phyloP scores from a whole-genome alignment of 371 early-diverging fungal species.

The Coemansia sp. region DNA sequence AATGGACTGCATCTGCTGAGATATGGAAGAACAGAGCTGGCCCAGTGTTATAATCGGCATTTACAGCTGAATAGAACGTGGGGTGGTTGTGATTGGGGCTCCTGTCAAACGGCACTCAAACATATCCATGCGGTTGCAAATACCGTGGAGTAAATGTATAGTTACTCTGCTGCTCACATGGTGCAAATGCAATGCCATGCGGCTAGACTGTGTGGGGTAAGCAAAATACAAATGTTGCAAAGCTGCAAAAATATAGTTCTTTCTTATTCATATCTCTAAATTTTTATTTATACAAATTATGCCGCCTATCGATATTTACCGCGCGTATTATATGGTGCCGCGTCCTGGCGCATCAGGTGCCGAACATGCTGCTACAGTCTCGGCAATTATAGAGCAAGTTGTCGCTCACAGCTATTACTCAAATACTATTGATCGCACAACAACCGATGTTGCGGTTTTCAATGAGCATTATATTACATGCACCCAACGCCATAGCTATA shows the following conservation, averaged over 20 bases:
- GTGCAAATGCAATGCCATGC: background rate
- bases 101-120: constrained; percentile 5
- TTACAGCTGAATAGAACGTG: constrained; percentile 1
- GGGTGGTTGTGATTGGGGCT: constrained; percentile 9
- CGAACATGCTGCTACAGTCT: constrained; percentile 1
- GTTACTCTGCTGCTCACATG: background rate
- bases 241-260: background rate
- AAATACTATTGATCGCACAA: background rate
- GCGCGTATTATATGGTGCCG: constrained; percentile 2
- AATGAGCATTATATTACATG: background rate
- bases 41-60: background rate
- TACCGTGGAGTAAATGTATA: background rate
- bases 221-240: background rate
- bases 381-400: background rate
- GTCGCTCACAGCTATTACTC: background rate
- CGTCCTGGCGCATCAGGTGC: background rate
- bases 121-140: constrained; percentile 11
- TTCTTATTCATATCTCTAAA: background rate
- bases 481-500: background rate
- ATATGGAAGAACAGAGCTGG: background rate
- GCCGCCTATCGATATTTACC: constrained; percentile 14
- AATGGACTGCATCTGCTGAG: constrained; percentile 6
- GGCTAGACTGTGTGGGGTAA: background rate
- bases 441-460: background rate
- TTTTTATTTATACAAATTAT: background rate